Base-by-base conservation (phyloP, 73 alveolate species). In the Blepharisma japonicum region DNA sequence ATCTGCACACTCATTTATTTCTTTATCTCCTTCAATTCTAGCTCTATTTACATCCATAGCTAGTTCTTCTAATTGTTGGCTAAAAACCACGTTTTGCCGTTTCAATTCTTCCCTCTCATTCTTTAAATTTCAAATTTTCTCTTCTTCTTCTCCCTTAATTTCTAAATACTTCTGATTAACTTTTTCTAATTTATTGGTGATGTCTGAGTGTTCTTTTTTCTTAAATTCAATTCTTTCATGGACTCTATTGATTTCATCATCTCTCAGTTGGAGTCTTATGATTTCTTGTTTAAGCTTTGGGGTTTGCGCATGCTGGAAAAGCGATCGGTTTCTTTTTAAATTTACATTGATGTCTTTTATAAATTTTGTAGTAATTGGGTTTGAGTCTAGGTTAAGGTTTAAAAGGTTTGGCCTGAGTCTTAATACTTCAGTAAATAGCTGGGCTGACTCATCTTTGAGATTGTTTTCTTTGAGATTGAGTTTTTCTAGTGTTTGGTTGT, bases 201-300 rank as follows among this genome's bases (percentile, higher is more conserved):
- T 53, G 2, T 53, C 67, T 14, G n/a, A 53, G n/a, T 53, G n/a
- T 53, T 53, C 67, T 20, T 53, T 53, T 53, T 53, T 11, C 23
- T 53, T 53, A 14, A 14, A 20, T 14, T 14, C 27, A 20, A 53
- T 53, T 53, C 23, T 53, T 11, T 20, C 23, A 53, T 53, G 67
- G n/a, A 53, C n/a, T 11, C 67, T 53, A 20, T 53, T 20, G 2
- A 53, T 53, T 4, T 11, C 23, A 53, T 20, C 23, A 53, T 53
- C 67, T 53, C 23, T 53, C 23, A 53, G 23, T 53, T 53, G 67
- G 23, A 53, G 67, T 20, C 23, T 61, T 61, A 11, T 45, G 21
- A 70, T 39, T 54, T 23, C 80, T 39, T 70, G 38, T 25, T 45
- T 25, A n/a, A 70, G 14, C 5, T 14, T 45, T 38, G 80, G 80